A percentile compares a stretch with the other conserved stretches of the same genome.
Conservation (phyloP, 345 rosid genomes). For the Corchorus capsularis region DNA sequence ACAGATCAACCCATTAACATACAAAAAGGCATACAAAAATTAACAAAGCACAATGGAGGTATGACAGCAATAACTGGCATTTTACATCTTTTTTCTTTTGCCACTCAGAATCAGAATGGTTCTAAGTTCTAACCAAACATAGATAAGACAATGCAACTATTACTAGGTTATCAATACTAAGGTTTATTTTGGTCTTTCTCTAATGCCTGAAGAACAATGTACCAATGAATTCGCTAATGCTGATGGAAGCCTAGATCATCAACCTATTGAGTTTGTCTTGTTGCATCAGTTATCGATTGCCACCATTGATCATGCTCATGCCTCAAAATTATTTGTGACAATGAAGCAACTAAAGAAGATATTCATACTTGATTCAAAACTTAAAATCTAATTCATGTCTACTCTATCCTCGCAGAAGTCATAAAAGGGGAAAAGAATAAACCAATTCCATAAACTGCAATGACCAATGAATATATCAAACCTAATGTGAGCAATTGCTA, state of each 20-base stretch:
- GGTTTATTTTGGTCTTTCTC: not conserved
- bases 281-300: not conserved
- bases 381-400: not conserved
- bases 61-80: not conserved
- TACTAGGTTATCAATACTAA: not conserved
- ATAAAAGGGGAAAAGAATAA: not conserved
- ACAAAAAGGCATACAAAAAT: not conserved
- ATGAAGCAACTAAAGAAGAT: not conserved
- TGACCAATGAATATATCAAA: not conserved
- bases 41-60: not conserved
- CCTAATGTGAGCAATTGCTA: not conserved
- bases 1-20: slow-evolving; percentile 4
- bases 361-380: slow-evolving; percentile 4
- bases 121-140: not conserved
- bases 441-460: not conserved
- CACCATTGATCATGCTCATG: slow-evolving; percentile 8
- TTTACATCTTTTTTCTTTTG: not conserved
- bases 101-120: not conserved
- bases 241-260: too few species aligned
- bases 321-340: not conserved
- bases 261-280: not conserved
- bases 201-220: not conserved
- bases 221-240: not conserved
- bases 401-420: not conserved
- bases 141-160: not conserved